phyloP scores from a whole-genome alignment of 768 basidiomycete species.

The Pisolithus tinctorius region DNA sequence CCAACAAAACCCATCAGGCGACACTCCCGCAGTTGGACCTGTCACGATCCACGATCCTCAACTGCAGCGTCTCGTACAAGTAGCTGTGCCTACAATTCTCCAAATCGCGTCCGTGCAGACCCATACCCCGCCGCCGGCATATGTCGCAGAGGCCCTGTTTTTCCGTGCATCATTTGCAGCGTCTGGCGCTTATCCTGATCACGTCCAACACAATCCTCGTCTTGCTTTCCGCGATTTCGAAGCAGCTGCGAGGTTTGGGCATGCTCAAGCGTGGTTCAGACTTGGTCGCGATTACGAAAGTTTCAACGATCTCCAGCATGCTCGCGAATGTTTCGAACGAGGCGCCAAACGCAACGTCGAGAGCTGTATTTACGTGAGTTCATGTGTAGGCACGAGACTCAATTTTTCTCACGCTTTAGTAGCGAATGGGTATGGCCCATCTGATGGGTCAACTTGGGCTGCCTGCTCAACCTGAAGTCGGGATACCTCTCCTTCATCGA shows the following conservation, averaged over 20 bases:
- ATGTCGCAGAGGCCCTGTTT: slow-evolving; percentile 69
- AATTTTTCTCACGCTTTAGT: slow-evolving; percentile 4
- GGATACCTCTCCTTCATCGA: slow-evolving; percentile 65
- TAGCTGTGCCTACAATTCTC: slow-evolving; percentile 62
- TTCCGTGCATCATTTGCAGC: slow-evolving; percentile 69
- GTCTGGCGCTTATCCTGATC: slow-evolving; percentile 63
- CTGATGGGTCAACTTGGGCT: slow-evolving; percentile 82
- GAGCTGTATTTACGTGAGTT: slow-evolving; percentile 72
- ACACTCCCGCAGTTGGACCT: slow-evolving; percentile 43
- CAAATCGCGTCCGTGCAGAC: slow-evolving; percentile 39
- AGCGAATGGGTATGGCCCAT: slow-evolving; percentile 93
- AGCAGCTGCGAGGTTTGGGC: slow-evolving; percentile 70
- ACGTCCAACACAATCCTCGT: slow-evolving; percentile 60
- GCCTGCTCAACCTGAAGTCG: slow-evolving; percentile 43
- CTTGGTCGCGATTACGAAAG: slow-evolving; percentile 90
- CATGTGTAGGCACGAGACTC: slow-evolving; percentile 3
- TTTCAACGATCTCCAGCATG: slow-evolving; percentile 66
- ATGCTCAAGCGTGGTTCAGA: slow-evolving; percentile 81
- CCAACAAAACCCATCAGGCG: slow-evolving; percentile 31
- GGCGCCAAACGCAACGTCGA: slow-evolving; percentile 71
- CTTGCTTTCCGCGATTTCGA: slow-evolving; percentile 89
- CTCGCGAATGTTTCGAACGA: slow-evolving; percentile 81
- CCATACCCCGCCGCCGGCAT: slow-evolving; percentile 29
- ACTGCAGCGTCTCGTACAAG: slow-evolving; percentile 51
- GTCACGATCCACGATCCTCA: slow-evolving; percentile 50